Evolutionary conservation across 768 basidiomycete genomes (phyloP).

Genomic region (Chalciporus chontae): DNA sequence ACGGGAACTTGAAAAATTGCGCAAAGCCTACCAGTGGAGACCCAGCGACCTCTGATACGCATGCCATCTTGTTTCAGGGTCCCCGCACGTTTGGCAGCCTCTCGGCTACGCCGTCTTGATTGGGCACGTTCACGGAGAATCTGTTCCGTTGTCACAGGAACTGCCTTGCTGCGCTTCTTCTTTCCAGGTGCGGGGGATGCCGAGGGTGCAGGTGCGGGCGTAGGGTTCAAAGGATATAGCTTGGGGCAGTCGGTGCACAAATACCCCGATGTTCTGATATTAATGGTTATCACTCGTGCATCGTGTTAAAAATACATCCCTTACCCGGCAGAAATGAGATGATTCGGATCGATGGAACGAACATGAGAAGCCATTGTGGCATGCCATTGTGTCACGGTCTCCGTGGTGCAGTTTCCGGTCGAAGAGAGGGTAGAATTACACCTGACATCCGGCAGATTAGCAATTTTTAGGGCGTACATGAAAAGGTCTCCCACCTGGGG

Average conservation of each 20-base stretch:
- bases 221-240: constrained; percentile 39
- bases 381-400: constrained; percentile 58
- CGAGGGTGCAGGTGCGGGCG: constrained; percentile 34
- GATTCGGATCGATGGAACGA: constrained; percentile 52
- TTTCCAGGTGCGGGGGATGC: constrained; percentile 39
- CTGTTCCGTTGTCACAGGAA: constrained; percentile 44
- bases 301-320: constrained; percentile 11
- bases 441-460: constrained; percentile 29
- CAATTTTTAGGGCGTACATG: neutral
- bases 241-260: constrained; percentile 56
- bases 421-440: constrained; percentile 54
- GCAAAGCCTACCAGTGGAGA: constrained; percentile 43
- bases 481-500: constrained; percentile 40
- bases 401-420: constrained; percentile 42
- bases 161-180: constrained; percentile 34
- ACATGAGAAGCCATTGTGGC: constrained; percentile 43
- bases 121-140: constrained; percentile 49
- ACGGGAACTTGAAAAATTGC: neutral
- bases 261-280: constrained; percentile 48
- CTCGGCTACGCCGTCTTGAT: constrained; percentile 43
- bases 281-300: neutral
- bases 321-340: constrained; percentile 62
- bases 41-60: constrained; percentile 58
- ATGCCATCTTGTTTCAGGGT: constrained; percentile 37
- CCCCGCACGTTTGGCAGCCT: constrained; percentile 32